These are phyloP conservation scores for Bipolaris oryzae DNA, from an alignment of 2,329 filamentous ascomycete species.

Conservation along the genomic window DNA sequence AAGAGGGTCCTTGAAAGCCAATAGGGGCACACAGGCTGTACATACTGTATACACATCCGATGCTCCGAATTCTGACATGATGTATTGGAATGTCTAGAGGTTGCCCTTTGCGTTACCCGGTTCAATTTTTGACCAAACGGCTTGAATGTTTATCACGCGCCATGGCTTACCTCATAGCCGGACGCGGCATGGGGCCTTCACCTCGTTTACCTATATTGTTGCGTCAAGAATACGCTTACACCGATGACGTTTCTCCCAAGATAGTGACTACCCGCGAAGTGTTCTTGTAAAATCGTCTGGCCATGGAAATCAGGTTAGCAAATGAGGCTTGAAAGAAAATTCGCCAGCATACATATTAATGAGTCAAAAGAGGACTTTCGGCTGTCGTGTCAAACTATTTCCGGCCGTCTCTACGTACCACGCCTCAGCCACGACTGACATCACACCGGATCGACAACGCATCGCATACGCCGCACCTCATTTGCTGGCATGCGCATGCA, in stretches of 20 bases:
- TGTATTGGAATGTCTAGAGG: background rate
- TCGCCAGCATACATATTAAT: background rate
- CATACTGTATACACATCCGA: background rate
- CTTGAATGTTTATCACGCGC: background rate
- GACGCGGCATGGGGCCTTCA: slow-evolving; percentile 3
- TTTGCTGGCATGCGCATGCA: slow-evolving; percentile 18
- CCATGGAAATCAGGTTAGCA: background rate
- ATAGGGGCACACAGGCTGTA: slow-evolving; percentile 15
- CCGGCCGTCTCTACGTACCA: slow-evolving; percentile 6
- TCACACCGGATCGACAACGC: slow-evolving; percentile 15
- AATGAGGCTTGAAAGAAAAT: background rate
- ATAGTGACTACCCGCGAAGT: background rate
- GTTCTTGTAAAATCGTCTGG: background rate
- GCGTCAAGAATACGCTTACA: slow-evolving; percentile 8
- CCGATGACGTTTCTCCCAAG: slow-evolving; percentile 1
- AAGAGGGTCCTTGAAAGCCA: slow-evolving; percentile 54
- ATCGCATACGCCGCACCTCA: slow-evolving; percentile 10
- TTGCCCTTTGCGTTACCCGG: background rate
- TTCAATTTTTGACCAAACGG: background rate
- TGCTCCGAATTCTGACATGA: background rate
- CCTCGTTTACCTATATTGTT: background rate
- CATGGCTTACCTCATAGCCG: slow-evolving; percentile 5
- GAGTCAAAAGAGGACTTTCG: slow-evolving; percentile 3
- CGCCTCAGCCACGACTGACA: slow-evolving; percentile 17
- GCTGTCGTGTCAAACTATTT: slow-evolving; percentile 3